A percentile compares a stretch with the other conserved stretches of the same genome.
phyloP scores from a whole-genome alignment of 169 alveolate species.

The Plasmodium fragile region DNA sequence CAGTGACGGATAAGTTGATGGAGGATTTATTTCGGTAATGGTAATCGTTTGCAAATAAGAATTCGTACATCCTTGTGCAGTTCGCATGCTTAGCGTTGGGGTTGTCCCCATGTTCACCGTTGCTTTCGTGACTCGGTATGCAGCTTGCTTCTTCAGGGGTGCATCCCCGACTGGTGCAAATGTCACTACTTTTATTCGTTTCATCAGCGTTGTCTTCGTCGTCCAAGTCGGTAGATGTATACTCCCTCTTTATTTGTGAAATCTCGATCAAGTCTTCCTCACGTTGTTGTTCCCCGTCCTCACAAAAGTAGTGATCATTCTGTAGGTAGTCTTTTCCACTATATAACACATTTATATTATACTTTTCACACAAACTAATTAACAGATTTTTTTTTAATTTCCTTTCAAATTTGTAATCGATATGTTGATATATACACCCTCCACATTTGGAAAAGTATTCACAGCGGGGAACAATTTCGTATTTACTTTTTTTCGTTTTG shows the following conservation, averaged over 20 bases:
- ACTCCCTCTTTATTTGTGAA: conserved; percentile 47
- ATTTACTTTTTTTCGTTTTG: conserved; percentile 67
- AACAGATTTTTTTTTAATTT: conserved; percentile 41
- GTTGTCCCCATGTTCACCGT: not conserved
- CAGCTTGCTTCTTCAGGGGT: not conserved
- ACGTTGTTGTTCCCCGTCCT: not conserved
- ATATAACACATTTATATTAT: conserved; percentile 29
- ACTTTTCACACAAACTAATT: conserved; percentile 45
- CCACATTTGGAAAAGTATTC: conserved; percentile 73
- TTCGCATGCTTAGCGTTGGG: not conserved
- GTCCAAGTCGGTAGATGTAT: conserved; percentile 3
- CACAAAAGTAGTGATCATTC: conserved; percentile 27
- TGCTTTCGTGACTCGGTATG: not conserved
- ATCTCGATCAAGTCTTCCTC: conserved; percentile 34
- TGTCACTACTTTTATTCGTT: not conserved
- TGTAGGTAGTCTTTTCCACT: conserved; percentile 53
- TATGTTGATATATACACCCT: conserved; percentile 68
- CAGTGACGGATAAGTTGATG: conserved; percentile 58
- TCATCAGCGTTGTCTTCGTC: not conserved
- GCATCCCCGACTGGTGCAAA: not conserved
- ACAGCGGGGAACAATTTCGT: conserved; percentile 63
- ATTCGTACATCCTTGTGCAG: conserved; percentile 36
- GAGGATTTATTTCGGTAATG: conserved; percentile 75
- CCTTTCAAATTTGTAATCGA: conserved; percentile 54
- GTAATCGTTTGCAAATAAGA: conserved; percentile 52